Evolutionary conservation across 768 basidiomycete species (phyloP), one percentile per base, ranked within the genome.

Genomic region (Phlegmacium glaucopus): DNA sequence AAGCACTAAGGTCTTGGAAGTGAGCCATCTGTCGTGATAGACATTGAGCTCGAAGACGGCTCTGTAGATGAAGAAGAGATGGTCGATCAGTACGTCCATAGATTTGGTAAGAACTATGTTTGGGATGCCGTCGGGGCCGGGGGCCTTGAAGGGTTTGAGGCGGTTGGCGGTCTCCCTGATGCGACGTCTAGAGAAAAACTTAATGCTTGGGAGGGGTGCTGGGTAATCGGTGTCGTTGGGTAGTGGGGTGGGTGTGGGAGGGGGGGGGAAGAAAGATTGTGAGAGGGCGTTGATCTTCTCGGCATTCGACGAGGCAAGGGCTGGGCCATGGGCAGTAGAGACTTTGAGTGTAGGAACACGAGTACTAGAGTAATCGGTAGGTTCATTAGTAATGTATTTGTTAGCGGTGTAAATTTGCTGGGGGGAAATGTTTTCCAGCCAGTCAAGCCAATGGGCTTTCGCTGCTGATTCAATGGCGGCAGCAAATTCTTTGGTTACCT

Each of bases 1-100:
- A 0, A 72, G 49, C 0, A 69, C 66, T 0, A 68, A 42, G 0
- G 68, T 69, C 13, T 8, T 32, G 30, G 30, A 32, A 8, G 8
- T 13, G 9, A 8, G 8, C 30, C 30, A 32, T 8, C 13, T 13
- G 30, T 32, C 30, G 30, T 8, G 13, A 13, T 32, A 32, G 9
- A 13, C 13, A 13, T 32, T 32, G 30, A 32, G 30, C 13, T 32
- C 30, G 30, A 32, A 13, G 30, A 13, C 13, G 30, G 30, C 30
- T 13, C 30, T 32, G 13, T 8, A 32, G 8, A 32, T 32, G 30
- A 32, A 13, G 13, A 32, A 13, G 30, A 32, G 30, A 13, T 32
- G 30, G 30, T 32, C 30, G 13, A 13, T 13, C 9, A 32, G 8
- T 8, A 8, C 9, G 8, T 32, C 13, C 8, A 32, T 8, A 8